Evolutionary conservation across 2,329 filamentous ascomycete genomes (phyloP).

Genomic region (Epichloe baconii): DNA sequence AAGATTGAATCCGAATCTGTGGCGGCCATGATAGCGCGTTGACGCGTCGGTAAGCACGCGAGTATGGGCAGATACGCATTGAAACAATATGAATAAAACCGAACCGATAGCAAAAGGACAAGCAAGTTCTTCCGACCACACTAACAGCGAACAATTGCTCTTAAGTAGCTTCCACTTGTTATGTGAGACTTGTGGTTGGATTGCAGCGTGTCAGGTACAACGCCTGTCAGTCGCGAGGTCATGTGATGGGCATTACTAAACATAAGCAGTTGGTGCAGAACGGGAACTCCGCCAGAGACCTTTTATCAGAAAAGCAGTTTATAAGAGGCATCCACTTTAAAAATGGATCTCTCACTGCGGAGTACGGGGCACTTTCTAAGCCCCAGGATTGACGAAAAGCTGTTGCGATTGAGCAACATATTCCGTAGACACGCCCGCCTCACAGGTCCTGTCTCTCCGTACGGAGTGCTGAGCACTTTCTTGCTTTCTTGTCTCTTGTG

Average conservation of each 20-base stretch:
- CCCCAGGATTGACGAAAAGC: too few species aligned
- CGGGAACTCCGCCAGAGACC: too few species aligned
- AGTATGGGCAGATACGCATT: conserved; percentile 1
- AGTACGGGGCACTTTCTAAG: too few species aligned
- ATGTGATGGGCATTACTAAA: conserved; percentile 5
- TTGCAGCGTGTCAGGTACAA: neutral
- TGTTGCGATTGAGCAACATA: too few species aligned
- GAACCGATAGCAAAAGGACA: neutral
- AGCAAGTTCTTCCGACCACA: neutral
- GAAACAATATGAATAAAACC: neutral
- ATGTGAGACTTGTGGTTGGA: too few species aligned
- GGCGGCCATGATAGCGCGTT: conserved; percentile 15
- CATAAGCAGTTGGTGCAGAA: too few species aligned
- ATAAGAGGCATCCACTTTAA: too few species aligned
- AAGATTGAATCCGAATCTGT: conserved; percentile 24
- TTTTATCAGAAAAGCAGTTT: too few species aligned
- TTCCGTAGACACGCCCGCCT: too few species aligned
- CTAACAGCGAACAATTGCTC: neutral
- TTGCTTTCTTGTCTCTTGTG: neutral
- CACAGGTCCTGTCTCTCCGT: too few species aligned
- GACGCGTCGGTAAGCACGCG: conserved; percentile 6
- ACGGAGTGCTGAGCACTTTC: too few species aligned
- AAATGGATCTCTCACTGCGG: too few species aligned
- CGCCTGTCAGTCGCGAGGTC: conserved; percentile 8
- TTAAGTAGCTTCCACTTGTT: neutral